phyloP scores from a whole-genome alignment of 805 yeast species.

The Saturnispora besseyi region DNA sequence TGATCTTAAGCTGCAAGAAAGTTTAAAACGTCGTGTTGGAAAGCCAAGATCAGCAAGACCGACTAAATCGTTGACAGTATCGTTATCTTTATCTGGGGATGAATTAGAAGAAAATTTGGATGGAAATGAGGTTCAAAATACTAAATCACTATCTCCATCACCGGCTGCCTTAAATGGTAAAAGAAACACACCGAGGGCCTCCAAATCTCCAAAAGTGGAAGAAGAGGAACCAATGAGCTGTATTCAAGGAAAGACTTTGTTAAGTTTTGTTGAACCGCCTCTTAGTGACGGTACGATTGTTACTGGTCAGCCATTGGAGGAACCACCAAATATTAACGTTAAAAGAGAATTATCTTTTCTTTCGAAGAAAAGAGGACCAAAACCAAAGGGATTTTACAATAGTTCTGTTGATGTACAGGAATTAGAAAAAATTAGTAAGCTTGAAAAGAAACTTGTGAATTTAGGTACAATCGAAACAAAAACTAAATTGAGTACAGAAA shows the following conservation, averaged over 20 bases:
- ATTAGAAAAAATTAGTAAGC: constrained; percentile 11
- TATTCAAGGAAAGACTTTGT: neutral
- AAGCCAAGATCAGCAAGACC: constrained; percentile 6
- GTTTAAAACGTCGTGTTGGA: neutral
- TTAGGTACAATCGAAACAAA: constrained; percentile 6
- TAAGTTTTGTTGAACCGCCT: constrained; percentile 47
- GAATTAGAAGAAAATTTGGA: neutral
- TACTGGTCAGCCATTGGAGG: constrained; percentile 67
- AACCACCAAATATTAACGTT: constrained; percentile 53
- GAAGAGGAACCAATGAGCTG: neutral
- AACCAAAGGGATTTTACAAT: neutral
- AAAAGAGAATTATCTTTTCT: constrained; percentile 38
- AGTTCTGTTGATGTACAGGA: constrained; percentile 7
- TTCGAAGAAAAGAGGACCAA: constrained; percentile 7
- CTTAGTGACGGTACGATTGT: constrained; percentile 47
- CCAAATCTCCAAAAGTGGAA: neutral
- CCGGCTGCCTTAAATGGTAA: neutral
- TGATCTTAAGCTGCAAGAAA: neutral
- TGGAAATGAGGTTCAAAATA: neutral
- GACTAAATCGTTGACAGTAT: neutral
- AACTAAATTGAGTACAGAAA: constrained; percentile 13
- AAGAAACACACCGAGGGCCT: neutral
- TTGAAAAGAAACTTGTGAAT: constrained; percentile 17
- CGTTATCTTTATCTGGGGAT: constrained; percentile 3
- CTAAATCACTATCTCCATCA: neutral